These are phyloP conservation scores for Cenococcum geophilum DNA, from an alignment of 495 filamentous ascomycete species.

Conservation along the genomic window DNA sequence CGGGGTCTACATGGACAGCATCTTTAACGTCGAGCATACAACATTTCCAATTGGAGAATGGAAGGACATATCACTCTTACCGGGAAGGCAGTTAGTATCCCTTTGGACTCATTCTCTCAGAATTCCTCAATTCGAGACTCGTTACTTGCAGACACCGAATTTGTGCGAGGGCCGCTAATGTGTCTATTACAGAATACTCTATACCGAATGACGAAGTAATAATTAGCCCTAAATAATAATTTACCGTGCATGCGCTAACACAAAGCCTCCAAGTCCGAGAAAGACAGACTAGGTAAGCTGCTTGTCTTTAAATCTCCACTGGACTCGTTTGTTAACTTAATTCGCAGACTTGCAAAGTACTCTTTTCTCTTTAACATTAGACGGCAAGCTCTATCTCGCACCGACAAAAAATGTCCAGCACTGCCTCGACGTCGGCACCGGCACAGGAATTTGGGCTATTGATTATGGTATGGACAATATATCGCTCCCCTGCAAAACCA, in stretches of 20 bases:
- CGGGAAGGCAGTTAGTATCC: constrained; percentile 1
- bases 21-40: constrained; percentile 7
- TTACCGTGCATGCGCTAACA: not conserved
- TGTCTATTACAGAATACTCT: not conserved
- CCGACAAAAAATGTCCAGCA: constrained; percentile 31
- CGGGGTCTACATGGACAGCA: constrained; percentile 1
- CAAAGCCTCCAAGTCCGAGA: not conserved
- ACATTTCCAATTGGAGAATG: constrained; percentile 2
- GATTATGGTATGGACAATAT: constrained; percentile 14
- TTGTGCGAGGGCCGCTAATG: not conserved
- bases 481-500: not conserved
- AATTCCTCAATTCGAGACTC: too few relatives aligned
- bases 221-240: not conserved
- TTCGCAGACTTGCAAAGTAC: constrained; percentile 56
- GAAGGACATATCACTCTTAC: constrained; percentile 3
- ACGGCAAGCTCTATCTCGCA: constrained; percentile 50
- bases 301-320: not conserved
- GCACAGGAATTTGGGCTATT: constrained; percentile 26
- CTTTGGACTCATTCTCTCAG: not conserved
- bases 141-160: too few relatives aligned
- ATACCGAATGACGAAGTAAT: constrained; percentile 1
- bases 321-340: not conserved
- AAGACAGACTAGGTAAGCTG: not conserved
- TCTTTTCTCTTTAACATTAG: constrained; percentile 48
- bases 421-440: constrained; percentile 25